Percentiles rank a stretch among this genome's conserved stretches.
Evolutionary conservation across 225 moss, liverwort and hornwort genomes (phyloP).

Genomic region (Climacium dendroides): DNA sequence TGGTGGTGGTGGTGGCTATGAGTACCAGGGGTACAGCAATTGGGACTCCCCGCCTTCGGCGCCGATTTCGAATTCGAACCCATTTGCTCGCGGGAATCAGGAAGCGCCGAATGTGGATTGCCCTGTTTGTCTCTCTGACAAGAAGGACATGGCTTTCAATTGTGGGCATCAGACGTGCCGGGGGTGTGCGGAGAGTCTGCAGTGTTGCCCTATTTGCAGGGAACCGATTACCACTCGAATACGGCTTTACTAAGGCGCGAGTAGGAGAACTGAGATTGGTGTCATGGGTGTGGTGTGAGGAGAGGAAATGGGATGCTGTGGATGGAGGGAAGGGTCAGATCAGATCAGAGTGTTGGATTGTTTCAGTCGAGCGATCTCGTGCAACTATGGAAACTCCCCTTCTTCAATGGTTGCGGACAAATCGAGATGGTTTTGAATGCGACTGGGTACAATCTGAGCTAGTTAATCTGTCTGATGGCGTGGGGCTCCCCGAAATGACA

Average conservation of each 20-base stretch:
- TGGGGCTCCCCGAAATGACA: background rate
- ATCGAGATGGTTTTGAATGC: background rate
- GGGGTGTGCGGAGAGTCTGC: conserved; percentile 32
- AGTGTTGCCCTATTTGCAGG: conserved; percentile 62
- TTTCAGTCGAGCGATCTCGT: background rate
- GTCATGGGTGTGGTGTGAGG: no score
- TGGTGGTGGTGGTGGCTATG: background rate
- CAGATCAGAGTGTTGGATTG: background rate
- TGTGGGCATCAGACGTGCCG: conserved; percentile 92
- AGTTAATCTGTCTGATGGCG: background rate
- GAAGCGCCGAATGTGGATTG: background rate
- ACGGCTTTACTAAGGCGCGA: conserved; percentile 19
- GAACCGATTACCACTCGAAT: conserved; percentile 58
- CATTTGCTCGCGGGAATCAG: background rate
- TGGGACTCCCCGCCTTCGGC: conserved; percentile 10
- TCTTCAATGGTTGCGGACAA: background rate
- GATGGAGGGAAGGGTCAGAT: background rate
- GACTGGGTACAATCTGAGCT: background rate
- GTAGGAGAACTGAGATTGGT: background rate
- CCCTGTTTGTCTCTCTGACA: conserved; percentile 57
- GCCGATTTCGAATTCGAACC: background rate
- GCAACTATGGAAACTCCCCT: background rate
- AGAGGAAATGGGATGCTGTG: no score
- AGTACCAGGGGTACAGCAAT: background rate
- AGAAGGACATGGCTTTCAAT: conserved; percentile 76